phyloP scores from a whole-genome alignment of 2,329 filamentous ascomycete genomes.

The Eutypella sp. region DNA sequence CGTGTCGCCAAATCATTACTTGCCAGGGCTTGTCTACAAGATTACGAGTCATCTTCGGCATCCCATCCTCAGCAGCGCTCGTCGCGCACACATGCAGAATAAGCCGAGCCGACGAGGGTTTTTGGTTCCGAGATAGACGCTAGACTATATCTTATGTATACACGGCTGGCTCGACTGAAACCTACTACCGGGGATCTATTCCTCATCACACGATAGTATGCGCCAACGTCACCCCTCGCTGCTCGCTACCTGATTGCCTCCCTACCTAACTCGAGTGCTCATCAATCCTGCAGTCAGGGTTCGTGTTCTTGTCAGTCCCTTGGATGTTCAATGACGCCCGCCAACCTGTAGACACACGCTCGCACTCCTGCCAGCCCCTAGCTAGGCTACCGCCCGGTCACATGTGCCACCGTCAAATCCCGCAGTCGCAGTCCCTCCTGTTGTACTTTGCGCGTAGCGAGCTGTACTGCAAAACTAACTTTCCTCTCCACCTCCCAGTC shows the following conservation, averaged over 20 bases:
- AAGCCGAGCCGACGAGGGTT: neutral
- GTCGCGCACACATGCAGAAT: neutral
- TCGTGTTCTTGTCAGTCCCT: neutral
- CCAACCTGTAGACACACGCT: too few species aligned
- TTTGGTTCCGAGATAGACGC: neutral
- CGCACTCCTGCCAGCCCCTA: too few species aligned
- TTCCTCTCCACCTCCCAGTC: conserved; percentile 46
- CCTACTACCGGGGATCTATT: neutral
- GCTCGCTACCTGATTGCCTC: neutral
- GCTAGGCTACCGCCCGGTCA: conserved; percentile 15
- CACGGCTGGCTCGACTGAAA: neutral
- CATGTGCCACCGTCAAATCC: conserved; percentile 49
- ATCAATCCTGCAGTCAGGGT: neutral
- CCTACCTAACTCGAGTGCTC: neutral
- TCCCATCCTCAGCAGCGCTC: neutral
- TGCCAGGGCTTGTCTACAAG: neutral
- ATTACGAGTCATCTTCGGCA: neutral
- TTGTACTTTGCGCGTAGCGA: conserved; percentile 65
- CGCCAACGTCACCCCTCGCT: neutral
- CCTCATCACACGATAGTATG: neutral
- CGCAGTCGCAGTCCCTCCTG: conserved; percentile 70
- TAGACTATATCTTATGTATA: neutral
- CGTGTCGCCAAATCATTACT: neutral
- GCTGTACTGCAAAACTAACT: conserved; percentile 56
- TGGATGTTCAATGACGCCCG: neutral